phyloP scores from a whole-genome alignment of 306 rosid genomes.

The Aeschynomene evenia region DNA sequence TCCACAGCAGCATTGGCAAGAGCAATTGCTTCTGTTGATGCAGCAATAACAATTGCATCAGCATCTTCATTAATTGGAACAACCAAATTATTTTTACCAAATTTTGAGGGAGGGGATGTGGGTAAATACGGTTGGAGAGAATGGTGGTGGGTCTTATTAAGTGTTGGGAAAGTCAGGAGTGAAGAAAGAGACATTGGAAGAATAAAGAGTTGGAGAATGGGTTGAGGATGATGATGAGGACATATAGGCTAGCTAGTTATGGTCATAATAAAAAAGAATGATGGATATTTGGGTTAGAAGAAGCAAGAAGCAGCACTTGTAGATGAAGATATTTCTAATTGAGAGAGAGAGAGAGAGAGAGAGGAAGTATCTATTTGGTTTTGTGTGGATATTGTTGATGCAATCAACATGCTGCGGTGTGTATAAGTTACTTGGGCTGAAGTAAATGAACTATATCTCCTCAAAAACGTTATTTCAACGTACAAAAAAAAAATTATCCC shows the following conservation, averaged over 20 bases:
- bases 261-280: conserved; percentile 54
- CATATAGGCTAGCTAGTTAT: conserved; percentile 48
- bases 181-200: conserved; percentile 55
- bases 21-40: conserved; percentile 47
- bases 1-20: conserved; percentile 37
- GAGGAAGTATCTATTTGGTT: not conserved
- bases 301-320: conserved; percentile 1
- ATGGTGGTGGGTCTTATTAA: conserved; percentile 44
- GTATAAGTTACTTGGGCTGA: no score
- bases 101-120: conserved; percentile 37
- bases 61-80: no score
- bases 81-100: conserved; percentile 38
- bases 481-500: no score
- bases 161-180: conserved; percentile 41
- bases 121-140: conserved; percentile 39
- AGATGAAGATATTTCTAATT: conserved; percentile 21
- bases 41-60: conserved; percentile 46
- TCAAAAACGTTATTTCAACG: no score
- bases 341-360: conserved; percentile 3
- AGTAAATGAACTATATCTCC: no score
- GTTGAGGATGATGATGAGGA: conserved; percentile 56
- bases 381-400: conserved; percentile 37
- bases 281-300: not conserved
- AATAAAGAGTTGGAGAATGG: conserved; percentile 44
- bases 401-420: not conserved